Conservation (phyloP, 2,329 filamentous ascomycete species). For the Elsinoe australis region DNA sequence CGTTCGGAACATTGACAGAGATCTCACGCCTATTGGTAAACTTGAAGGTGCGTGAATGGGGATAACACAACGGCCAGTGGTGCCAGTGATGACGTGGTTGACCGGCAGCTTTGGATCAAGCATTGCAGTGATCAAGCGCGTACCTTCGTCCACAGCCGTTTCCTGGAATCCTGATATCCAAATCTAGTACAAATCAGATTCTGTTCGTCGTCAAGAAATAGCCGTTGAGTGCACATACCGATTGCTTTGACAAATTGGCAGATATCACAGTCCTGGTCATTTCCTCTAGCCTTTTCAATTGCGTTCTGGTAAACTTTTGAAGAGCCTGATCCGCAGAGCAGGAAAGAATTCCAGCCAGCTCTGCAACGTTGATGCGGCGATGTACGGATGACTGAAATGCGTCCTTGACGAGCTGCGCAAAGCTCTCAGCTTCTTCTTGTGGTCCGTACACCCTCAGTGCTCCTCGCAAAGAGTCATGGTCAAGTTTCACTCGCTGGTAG, state of each 20-base stretch:
- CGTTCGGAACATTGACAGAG: too few relatives aligned
- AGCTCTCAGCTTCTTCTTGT: slow-evolving; percentile 17
- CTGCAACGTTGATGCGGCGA: slow-evolving; percentile 6
- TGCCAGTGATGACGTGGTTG: slow-evolving; percentile 1
- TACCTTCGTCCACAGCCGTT: slow-evolving; percentile 16
- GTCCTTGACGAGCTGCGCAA: slow-evolving; percentile 12
- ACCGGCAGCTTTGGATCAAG: slow-evolving; percentile 8
- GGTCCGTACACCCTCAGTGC: slow-evolving; percentile 18
- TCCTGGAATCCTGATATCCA: slow-evolving; percentile 17
- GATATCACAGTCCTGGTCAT: too few relatives aligned
- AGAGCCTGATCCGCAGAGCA: neutral
- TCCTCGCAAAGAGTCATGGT: slow-evolving; percentile 13
- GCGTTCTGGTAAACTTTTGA: too few relatives aligned
- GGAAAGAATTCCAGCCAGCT: neutral
- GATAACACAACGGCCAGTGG: neutral
- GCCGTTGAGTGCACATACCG: too few relatives aligned
- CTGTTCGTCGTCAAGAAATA: too few relatives aligned
- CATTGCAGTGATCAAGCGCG: slow-evolving; percentile 14
- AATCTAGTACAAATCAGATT: slow-evolving; percentile 8
- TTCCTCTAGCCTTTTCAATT: too few relatives aligned
- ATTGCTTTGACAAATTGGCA: too few relatives aligned
- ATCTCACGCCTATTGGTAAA: too few relatives aligned
- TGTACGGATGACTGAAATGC: slow-evolving; percentile 7
- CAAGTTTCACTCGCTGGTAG: slow-evolving; percentile 16
- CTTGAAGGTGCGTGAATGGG: too few relatives aligned